phyloP scores from a whole-genome alignment of 352 stramenopile genomes.

The Globisporangium radiosum region DNA sequence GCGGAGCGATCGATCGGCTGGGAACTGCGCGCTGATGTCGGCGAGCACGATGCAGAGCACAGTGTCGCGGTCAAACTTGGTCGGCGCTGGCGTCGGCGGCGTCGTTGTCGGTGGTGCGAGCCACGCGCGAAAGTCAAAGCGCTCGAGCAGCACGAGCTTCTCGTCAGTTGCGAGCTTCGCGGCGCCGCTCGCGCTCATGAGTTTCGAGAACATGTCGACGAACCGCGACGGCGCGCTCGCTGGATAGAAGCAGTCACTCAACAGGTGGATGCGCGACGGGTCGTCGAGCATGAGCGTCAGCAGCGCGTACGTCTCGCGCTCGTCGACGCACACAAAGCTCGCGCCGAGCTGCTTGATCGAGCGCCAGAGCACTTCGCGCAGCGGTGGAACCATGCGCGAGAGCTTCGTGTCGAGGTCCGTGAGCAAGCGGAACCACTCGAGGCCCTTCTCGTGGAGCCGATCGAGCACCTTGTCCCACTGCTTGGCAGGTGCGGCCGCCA shows the following conservation, averaged over 20 bases:
- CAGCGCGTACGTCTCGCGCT: conserved; percentile 73
- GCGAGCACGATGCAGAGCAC: conserved; percentile 71
- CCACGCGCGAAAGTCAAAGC: conserved; percentile 78
- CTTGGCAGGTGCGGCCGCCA: conserved; percentile 6
- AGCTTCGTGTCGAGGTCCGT: conserved; percentile 79
- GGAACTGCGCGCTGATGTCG: conserved; percentile 54
- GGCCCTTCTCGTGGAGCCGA: conserved; percentile 59
- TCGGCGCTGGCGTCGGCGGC: conserved; percentile 23
- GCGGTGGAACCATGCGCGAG: conserved; percentile 67
- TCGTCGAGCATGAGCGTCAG: conserved; percentile 84
- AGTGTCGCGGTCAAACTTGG: conserved; percentile 79
- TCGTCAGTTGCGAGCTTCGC: conserved; percentile 65
- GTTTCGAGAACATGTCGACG: conserved; percentile 84
- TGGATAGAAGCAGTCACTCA: conserved; percentile 81
- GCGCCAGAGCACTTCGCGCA: conserved; percentile 78
- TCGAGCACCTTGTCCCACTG: conserved; percentile 33
- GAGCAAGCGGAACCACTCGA: conserved; percentile 79
- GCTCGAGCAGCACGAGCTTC: conserved; percentile 57
- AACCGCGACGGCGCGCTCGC: conserved; percentile 64
- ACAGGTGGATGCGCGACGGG: conserved; percentile 64
- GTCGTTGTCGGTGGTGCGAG: conserved; percentile 36
- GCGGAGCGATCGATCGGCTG: conserved; percentile 32
- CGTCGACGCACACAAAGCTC: conserved; percentile 76
- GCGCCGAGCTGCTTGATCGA: conserved; percentile 78
- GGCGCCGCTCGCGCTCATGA: conserved; percentile 70